Evolutionary conservation across 2,329 filamentous ascomycete genomes (phyloP), one percentile per base, ranked within the genome.

Genomic region (Truncatella angustata): DNA sequence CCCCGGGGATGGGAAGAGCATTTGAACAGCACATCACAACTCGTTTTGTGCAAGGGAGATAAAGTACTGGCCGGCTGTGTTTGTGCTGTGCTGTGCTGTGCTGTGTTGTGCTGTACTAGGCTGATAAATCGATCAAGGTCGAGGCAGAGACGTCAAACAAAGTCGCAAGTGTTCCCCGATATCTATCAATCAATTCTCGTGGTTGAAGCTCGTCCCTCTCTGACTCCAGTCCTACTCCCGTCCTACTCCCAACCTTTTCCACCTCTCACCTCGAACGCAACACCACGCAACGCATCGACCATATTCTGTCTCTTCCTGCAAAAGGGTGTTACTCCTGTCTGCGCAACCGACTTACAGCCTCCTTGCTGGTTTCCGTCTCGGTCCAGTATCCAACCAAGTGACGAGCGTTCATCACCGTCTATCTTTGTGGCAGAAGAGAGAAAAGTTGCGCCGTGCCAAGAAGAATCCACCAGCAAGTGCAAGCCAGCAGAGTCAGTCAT

Each of bases 11-110:
- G 48, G 49, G 52, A 43, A 54, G 54, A 57, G 49, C 43, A 51
- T 47, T 52, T 50, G 52, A 51, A 58, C 46, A 59, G 58, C 61
- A 61, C 57, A 63, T 63, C 60, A 64, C 58, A 61, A 61, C 60
- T 61, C 43, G 5, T 44, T 65, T 65, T 64, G 60, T 66, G 59
- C 62, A 66, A 34, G 35, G 46, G 32, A 40, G 28, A 14, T 26
- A 45, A 21, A n/a, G n/a, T n/a, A n/a, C n/a, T n/a, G 37, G 37
- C 18, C 24, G 37, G 37, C 37, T 21, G 3, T 40, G 20, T 21
- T 23, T 21, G 21, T n/a, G 37, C 37, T 40, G 24, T 21, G n/a
- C n/a, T n/a, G n/a, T n/a, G n/a, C n/a, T n/a, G n/a, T n/a, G n/a
- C n/a, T 43, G 40, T 20, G 11, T 24, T 49, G 42, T n/a, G 32